Evolutionary conservation across 192 early-diverging fungal species (phyloP), one percentile per base, ranked within the genome.

Genomic region (Chytriomyces confervae): DNA sequence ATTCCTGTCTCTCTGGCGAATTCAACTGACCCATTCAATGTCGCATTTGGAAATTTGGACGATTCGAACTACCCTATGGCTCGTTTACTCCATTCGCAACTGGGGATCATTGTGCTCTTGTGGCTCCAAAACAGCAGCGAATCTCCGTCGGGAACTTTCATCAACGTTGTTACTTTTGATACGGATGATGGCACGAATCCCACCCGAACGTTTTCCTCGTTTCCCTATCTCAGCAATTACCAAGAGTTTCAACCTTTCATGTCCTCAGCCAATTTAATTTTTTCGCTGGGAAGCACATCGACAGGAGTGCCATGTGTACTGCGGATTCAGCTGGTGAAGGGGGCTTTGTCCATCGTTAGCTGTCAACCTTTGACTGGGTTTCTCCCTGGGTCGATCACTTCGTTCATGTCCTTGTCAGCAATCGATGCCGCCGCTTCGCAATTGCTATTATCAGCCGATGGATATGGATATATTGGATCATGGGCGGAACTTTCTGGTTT

Each of bases 291-390:
- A 8, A 7, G 60, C 11, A 74, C 53, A 11, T 9, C n/a, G 16
- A 7, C 23, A 7, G 72, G 61, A 9, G 61, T 74, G 13, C 72
- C 72, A 20, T 74, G 72, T 45, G 44, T 62, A 18, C 61, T 74
- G 10, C 53, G 72, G 44, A 48, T 74, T 8, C 16, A 13, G 11
- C 24, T 65, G 63, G 36, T 4, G 36, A 36, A 4, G 36, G 27
- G 13, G 6, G 8, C 60, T 13, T 16, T 7, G 16, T 36, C 72
- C 5, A n/a, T 11, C 16, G n/a, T 62, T 8, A 18, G 10, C 18
- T 74, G 72, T 48, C 72, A 74, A n/a, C 72, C 72, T 7, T 48
- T 74, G 8, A 23, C 72, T 8, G 8, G 16, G 5, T 74, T 74
- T 49, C 60, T 53, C 10, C 6, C 46, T n/a, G n/a, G 7, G 5